Conservation (phyloP, 2,329 filamentous ascomycete genomes). For the Diplodia intermedia region DNA sequence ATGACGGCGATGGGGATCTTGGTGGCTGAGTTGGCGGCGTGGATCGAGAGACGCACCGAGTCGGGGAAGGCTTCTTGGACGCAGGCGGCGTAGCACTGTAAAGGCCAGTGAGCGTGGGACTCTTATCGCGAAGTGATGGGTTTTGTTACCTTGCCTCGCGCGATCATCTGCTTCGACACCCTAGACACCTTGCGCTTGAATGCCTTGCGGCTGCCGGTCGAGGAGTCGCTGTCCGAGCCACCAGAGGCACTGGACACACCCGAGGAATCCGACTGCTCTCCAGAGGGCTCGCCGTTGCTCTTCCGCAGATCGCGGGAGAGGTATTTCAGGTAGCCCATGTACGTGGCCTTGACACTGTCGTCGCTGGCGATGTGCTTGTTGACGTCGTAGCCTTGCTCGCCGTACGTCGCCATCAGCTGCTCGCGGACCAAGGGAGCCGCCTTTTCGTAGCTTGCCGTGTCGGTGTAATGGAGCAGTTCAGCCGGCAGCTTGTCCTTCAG, state of each 20-base stretch:
- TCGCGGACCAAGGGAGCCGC: conserved; percentile 39
- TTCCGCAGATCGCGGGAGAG: conserved; percentile 38
- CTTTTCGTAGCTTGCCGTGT: conserved; percentile 35
- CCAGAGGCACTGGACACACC: neutral
- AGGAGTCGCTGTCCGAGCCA: conserved; percentile 31
- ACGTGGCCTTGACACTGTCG: conserved; percentile 36
- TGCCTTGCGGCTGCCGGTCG: conserved; percentile 29
- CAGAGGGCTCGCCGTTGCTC: conserved; percentile 14
- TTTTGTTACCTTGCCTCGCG: conserved; percentile 36
- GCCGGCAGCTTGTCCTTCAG: conserved; percentile 34
- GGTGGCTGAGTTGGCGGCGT: conserved; percentile 42
- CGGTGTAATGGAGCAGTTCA: conserved; percentile 43
- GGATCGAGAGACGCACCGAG: conserved; percentile 43
- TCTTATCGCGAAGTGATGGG: conserved; percentile 28
- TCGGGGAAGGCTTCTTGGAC: conserved; percentile 33
- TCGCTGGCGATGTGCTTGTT: conserved; percentile 43
- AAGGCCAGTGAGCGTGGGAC: neutral
- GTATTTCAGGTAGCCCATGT: conserved; percentile 42
- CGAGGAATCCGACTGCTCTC: conserved; percentile 24
- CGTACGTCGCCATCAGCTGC: conserved; percentile 38
- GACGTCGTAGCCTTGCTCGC: conserved; percentile 41
- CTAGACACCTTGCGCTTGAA: conserved; percentile 40
- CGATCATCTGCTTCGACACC: conserved; percentile 42
- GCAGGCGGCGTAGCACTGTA: conserved; percentile 35
- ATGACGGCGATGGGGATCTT: conserved; percentile 44